Conservation (phyloP, 805 yeast genomes). For the Candida awuae region DNA sequence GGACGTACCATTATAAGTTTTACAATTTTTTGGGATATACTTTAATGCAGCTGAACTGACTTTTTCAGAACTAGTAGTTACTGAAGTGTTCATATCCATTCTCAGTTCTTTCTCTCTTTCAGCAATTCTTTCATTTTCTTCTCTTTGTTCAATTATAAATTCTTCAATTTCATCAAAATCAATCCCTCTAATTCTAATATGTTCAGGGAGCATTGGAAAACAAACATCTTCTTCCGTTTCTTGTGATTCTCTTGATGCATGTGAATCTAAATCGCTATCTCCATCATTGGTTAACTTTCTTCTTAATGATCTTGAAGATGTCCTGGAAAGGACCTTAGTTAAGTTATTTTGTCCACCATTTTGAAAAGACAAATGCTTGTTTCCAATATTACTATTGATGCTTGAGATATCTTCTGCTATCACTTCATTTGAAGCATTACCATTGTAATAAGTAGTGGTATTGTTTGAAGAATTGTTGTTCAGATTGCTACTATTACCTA, state of each 20-base stretch:
- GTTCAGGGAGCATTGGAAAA: slow-evolving; percentile 80
- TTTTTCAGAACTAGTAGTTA: slow-evolving; percentile 30
- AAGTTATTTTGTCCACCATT: slow-evolving; percentile 15
- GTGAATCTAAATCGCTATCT: slow-evolving; percentile 64
- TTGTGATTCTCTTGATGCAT: slow-evolving; percentile 69
- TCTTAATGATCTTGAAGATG: slow-evolving; percentile 25
- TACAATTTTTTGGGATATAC: slow-evolving; percentile 43
- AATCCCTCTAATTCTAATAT: slow-evolving; percentile 58
- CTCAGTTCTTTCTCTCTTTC: slow-evolving; percentile 28
- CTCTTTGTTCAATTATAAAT: slow-evolving; percentile 56
- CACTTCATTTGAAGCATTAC: too few species aligned
- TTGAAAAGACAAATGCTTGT: slow-evolving; percentile 4
- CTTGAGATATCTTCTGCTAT: too few species aligned
- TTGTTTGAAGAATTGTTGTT: slow-evolving; percentile 6
- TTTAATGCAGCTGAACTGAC: slow-evolving; percentile 48
- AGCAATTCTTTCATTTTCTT: slow-evolving; percentile 34
- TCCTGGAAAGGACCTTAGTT: slow-evolving; percentile 25
- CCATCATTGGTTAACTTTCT: slow-evolving; percentile 20
- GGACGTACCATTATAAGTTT: background rate
- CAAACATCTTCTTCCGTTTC: slow-evolving; percentile 98
- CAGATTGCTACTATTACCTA: slow-evolving; percentile 12
- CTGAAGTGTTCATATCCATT: slow-evolving; percentile 13
- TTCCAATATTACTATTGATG: slow-evolving; percentile 3
- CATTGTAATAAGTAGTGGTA: slow-evolving; percentile 8
- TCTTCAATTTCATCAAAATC: slow-evolving; percentile 89